Conservation (phyloP, 1,284 basidiomycete genomes). For the Heterobasidion parviporum region DNA sequence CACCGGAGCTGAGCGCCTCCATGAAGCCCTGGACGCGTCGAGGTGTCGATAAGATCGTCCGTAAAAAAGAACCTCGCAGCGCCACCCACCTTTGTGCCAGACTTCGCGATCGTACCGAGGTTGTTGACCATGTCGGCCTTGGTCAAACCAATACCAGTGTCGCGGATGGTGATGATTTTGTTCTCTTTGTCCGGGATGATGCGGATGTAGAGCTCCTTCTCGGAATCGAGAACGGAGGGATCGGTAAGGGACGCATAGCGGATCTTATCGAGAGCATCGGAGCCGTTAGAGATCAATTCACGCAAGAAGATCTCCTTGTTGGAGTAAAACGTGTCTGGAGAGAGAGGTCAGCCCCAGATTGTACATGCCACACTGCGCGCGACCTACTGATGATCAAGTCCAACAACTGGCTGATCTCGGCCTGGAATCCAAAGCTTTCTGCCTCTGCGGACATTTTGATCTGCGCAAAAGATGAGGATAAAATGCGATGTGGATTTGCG, state of each 20-base stretch:
- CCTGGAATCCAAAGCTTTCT: constrained; percentile 89
- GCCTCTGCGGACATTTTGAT: constrained; percentile 48
- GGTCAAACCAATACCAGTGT: constrained; percentile 99
- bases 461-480: constrained; percentile 10
- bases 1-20: constrained; percentile 93
- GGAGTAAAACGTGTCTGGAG: constrained; percentile 90
- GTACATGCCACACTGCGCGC: constrained; percentile 4
- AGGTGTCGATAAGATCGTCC: constrained; percentile 1
- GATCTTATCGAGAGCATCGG: constrained; percentile 97
- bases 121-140: constrained; percentile 99
- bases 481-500: constrained; percentile 1
- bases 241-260: constrained; percentile 92
- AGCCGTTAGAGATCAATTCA: constrained; percentile 88
- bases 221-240: constrained; percentile 77
- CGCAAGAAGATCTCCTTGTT: constrained; percentile 99
- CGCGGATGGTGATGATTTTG: constrained; percentile 87
- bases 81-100: constrained; percentile 72
- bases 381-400: constrained; percentile 85
- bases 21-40: constrained; percentile 75
- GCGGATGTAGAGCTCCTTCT: constrained; percentile 88
- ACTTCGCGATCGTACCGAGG: constrained; percentile 99
- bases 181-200: constrained; percentile 95
- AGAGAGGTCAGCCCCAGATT: constrained; percentile 4
- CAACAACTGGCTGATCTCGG: constrained; percentile 92
- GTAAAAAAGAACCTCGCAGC: constrained; percentile 1